A percentile compares a stretch with the other conserved stretches of the same genome.
These are phyloP conservation scores for Boletus subparvulus DNA, from an alignment of 768 basidiomycete species.

Conservation along the genomic window DNA sequence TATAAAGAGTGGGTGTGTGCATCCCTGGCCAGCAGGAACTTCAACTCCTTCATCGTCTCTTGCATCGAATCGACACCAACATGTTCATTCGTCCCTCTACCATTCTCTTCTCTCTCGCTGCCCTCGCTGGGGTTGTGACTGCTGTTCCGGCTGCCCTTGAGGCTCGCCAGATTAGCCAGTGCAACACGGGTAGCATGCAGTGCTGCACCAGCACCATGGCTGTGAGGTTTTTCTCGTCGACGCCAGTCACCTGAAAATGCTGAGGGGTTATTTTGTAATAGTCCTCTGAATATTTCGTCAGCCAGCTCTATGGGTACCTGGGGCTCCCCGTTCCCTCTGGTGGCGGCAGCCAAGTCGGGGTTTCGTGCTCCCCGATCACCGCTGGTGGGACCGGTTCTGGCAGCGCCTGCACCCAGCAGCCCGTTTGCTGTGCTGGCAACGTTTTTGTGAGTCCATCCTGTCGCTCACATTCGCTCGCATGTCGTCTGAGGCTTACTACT, in stretches of 20 bases:
- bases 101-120: background rate
- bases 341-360: background rate
- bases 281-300: background rate
- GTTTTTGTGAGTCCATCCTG: background rate
- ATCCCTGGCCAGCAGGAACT: background rate
- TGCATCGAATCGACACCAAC: background rate
- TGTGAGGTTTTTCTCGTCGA: background rate
- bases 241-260: background rate
- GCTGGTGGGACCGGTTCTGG: background rate
- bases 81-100: background rate
- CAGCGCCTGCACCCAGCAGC: background rate
- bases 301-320: background rate
- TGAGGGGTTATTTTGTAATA: background rate
- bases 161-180: slow-evolving; percentile 15
- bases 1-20: background rate
- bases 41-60: background rate
- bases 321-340: background rate
- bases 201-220: slow-evolving; percentile 1
- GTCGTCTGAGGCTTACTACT: background rate
- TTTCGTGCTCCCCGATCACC: slow-evolving; percentile 3
- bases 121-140: background rate
- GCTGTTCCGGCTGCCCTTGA: background rate
- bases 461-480: background rate
- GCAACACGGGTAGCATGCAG: slow-evolving; percentile 40
- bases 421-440: slow-evolving; percentile 5